phyloP scores from a whole-genome alignment of 164 flowering plant genomes.

The Platanus orientalis region DNA sequence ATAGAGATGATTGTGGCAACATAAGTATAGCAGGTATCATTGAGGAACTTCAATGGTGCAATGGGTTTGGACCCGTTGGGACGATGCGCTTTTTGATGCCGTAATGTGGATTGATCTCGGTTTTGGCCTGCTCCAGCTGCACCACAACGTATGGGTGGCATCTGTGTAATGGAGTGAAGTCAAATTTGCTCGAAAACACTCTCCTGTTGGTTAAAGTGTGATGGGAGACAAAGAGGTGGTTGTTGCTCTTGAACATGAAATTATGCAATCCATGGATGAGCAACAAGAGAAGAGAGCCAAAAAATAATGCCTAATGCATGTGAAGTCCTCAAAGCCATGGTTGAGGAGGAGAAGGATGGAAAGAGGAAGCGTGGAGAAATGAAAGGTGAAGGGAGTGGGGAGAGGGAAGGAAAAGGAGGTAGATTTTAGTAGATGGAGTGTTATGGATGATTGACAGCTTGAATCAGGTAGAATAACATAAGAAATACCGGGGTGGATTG shows the following conservation, averaged over 20 bases:
- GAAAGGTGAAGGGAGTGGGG: too few relatives aligned
- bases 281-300: slow-evolving; percentile 32
- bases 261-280: slow-evolving; percentile 26
- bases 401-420: background rate
- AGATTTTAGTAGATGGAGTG: slow-evolving; percentile 1
- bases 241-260: slow-evolving; percentile 12
- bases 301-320: slow-evolving; percentile 23
- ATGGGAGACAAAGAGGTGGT: background rate
- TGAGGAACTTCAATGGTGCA: slow-evolving; percentile 27
- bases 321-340: slow-evolving; percentile 27
- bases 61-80: slow-evolving; percentile 56
- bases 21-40: background rate
- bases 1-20: background rate
- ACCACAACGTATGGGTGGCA: slow-evolving; percentile 7
- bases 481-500: too few relatives aligned
- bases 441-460: slow-evolving; percentile 27
- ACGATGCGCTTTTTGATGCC: slow-evolving; percentile 38
- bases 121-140: too few relatives aligned
- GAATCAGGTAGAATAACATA: slow-evolving; percentile 13
- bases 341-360: slow-evolving; percentile 12
- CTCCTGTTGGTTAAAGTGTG: slow-evolving; percentile 24
- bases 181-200: slow-evolving; percentile 32
- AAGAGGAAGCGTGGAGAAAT: slow-evolving; percentile 40
- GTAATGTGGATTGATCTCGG: slow-evolving; percentile 43
- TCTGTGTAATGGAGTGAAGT: slow-evolving; percentile 30